phyloP scores from a whole-genome alignment of 139 green algal species.

The Volvox africanus region DNA sequence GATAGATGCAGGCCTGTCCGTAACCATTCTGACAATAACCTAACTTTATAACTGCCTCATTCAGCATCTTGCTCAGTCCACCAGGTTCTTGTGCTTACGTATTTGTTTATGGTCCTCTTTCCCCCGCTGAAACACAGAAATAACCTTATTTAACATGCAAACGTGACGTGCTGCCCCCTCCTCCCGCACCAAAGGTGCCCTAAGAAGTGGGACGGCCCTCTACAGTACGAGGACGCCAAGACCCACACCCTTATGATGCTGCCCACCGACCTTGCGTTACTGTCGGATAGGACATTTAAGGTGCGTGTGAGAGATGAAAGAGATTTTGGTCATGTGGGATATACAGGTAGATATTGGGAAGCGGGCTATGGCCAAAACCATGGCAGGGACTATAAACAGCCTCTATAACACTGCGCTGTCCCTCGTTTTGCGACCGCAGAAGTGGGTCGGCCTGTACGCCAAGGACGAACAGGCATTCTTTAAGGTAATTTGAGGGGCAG shows the following conservation, averaged over 20 bases:
- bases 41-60: too few species aligned
- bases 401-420: too few species aligned
- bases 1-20: too few species aligned
- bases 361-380: too few species aligned
- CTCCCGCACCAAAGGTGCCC: constrained; percentile 69
- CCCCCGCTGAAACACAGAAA: too few species aligned
- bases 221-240: constrained; percentile 87
- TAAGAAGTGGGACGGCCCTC: constrained; percentile 85
- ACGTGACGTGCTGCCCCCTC: constrained; percentile 43
- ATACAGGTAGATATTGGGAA: too few species aligned
- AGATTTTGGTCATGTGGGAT: too few species aligned
- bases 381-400: too few species aligned
- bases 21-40: too few species aligned
- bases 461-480: constrained; percentile 81
- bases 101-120: too few species aligned
- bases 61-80: too few species aligned
- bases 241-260: constrained; percentile 91
- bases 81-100: too few species aligned
- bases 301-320: not conserved
- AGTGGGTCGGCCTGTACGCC: constrained; percentile 78
- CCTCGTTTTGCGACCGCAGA: constrained; percentile 8
- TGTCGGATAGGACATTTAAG: constrained; percentile 73
- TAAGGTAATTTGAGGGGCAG: constrained; percentile 38
- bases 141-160: not conserved
- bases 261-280: constrained; percentile 76